Percentiles rank a stretch among this genome's conserved stretches.
Conservation (phyloP, 1,284 basidiomycete genomes). For the Cryptococcus deneoformans region DNA sequence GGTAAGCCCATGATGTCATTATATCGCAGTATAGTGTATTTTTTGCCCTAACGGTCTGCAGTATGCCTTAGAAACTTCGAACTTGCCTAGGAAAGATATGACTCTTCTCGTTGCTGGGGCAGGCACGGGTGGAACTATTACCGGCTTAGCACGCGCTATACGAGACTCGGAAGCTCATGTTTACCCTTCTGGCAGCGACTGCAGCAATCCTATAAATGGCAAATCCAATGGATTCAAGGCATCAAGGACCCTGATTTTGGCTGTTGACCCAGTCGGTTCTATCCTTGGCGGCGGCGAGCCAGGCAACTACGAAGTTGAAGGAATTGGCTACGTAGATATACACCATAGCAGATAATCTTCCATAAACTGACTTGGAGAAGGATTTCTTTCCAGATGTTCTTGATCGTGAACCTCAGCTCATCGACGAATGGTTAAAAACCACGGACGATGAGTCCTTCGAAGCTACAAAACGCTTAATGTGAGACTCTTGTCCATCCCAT, state of each 20-base stretch:
- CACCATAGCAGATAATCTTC: not conserved
- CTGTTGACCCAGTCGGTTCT: conserved; percentile 90
- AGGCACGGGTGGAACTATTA: conserved; percentile 93
- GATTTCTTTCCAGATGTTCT: conserved; percentile 83
- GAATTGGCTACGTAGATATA: conserved; percentile 65
- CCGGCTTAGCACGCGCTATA: conserved; percentile 78
- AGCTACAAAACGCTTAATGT: conserved; percentile 74
- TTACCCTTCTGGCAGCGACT: not conserved
- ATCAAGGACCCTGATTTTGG: conserved; percentile 59
- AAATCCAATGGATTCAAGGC: not conserved
- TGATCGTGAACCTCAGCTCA: conserved; percentile 38
- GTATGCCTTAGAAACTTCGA: conserved; percentile 47
- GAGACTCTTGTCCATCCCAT: conserved; percentile 6
- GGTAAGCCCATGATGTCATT: conserved; percentile 32
- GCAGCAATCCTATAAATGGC: not conserved
- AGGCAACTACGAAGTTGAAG: conserved; percentile 76
- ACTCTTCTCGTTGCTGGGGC: conserved; percentile 84
- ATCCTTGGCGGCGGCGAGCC: conserved; percentile 65
- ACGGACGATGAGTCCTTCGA: conserved; percentile 76
- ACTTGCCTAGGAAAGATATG: conserved; percentile 57
- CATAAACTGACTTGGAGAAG: conserved; percentile 22
- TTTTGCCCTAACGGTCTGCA: conserved; percentile 5
- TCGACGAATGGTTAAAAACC: conserved; percentile 82
- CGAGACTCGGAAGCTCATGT: conserved; percentile 56
- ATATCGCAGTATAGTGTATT: not conserved